A percentile compares a stretch with the other conserved stretches of the same genome.
phyloP scores from a whole-genome alignment of 1,284 basidiomycete species.

The Trametes versicolor region DNA sequence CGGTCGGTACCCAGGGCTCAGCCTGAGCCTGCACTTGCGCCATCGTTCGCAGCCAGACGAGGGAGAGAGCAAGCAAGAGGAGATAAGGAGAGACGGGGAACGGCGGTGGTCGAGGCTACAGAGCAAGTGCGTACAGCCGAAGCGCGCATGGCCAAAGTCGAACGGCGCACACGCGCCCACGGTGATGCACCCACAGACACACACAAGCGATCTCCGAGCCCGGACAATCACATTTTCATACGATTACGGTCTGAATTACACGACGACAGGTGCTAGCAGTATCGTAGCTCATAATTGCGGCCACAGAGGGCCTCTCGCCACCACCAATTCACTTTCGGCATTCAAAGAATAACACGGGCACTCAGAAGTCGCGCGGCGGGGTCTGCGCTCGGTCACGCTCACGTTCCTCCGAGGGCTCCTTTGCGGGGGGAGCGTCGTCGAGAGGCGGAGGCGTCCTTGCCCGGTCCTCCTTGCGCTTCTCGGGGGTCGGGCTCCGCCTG shows the following conservation, averaged over 20 bases:
- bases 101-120: background rate
- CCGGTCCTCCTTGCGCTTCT: constrained; percentile 56
- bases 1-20: constrained; percentile 41
- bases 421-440: constrained; percentile 47
- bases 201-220: background rate
- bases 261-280: constrained; percentile 18
- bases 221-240: constrained; percentile 10
- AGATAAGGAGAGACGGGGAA: background rate
- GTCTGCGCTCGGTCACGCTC: constrained; percentile 49
- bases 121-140: background rate
- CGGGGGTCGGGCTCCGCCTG: constrained; percentile 60
- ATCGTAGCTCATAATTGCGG: constrained; percentile 19
- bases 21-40: background rate
- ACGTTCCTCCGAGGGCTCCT: constrained; percentile 52
- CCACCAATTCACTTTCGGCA: constrained; percentile 14
- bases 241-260: constrained; percentile 29
- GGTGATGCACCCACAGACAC: background rate
- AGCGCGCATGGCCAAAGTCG: background rate
- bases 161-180: background rate
- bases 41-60: background rate
- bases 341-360: constrained; percentile 1
- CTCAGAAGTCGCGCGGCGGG: constrained; percentile 55
- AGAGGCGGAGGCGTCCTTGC: constrained; percentile 56
- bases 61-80: background rate
- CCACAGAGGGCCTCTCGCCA: constrained; percentile 1